phyloP scores from a whole-genome alignment of 495 filamentous ascomycete genomes.

The Penicillium silybi region DNA sequence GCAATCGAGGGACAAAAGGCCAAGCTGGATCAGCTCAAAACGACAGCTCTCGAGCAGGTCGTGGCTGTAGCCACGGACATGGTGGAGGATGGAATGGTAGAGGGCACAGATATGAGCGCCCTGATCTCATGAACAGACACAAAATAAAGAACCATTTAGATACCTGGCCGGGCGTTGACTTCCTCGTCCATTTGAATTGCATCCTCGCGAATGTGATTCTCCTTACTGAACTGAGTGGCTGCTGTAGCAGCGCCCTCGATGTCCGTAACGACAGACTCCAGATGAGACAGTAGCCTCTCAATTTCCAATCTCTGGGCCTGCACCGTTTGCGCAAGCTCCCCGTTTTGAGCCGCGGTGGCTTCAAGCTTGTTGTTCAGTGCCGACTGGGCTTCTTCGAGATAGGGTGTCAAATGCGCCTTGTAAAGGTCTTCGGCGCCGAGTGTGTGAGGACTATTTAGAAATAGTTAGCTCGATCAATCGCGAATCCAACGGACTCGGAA shows the following conservation, averaged over 20 bases:
- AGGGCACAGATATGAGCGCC: conserved; percentile 31
- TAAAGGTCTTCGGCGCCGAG: conserved; percentile 65
- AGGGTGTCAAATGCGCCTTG: conserved; percentile 65
- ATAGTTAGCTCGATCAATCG: conserved; percentile 1
- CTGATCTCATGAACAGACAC: conserved; percentile 31
- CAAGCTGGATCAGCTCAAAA: conserved; percentile 38
- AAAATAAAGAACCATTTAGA: conserved; percentile 7
- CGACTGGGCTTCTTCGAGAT: conserved; percentile 56
- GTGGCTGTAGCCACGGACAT: conserved; percentile 43
- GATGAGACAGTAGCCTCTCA: conserved; percentile 55
- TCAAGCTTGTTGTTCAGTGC: conserved; percentile 59
- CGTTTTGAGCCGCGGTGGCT: conserved; percentile 61
- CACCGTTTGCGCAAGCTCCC: conserved; percentile 56
- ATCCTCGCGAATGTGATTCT: conserved; percentile 40
- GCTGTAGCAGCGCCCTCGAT: conserved; percentile 60
- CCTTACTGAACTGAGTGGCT: conserved; percentile 37
- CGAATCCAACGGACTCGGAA: not conserved
- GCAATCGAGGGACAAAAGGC: conserved; percentile 41
- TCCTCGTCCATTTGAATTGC: conserved; percentile 43
- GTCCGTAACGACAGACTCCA: conserved; percentile 67
- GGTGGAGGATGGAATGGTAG: conserved; percentile 47
- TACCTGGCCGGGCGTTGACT: conserved; percentile 26
- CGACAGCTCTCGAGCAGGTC: conserved; percentile 25
- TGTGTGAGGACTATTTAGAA: conserved; percentile 61
- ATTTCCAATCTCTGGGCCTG: conserved; percentile 70